Evolutionary conservation across 495 filamentous ascomycete genomes (phyloP).

Genomic region (Penicillium dipodomyicola): DNA sequence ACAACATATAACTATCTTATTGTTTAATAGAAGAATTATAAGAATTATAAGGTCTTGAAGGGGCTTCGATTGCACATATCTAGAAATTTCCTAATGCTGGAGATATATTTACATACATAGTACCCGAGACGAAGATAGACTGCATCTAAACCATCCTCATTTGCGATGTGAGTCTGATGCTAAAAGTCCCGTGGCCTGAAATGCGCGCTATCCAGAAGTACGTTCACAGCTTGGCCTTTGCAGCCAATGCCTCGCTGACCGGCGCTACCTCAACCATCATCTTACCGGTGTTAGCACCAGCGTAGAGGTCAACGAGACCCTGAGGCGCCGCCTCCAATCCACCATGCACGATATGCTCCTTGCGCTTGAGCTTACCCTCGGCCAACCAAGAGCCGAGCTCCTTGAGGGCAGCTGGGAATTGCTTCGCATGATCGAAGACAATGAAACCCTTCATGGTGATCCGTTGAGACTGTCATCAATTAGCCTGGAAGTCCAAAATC

Average conservation of each 20-base stretch:
- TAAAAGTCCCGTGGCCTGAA: neutral
- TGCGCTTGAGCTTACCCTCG: conserved; percentile 55
- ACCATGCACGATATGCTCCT: conserved; percentile 53
- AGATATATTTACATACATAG: neutral
- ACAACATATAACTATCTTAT: neutral
- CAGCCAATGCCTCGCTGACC: conserved; percentile 29
- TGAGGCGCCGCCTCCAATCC: conserved; percentile 51
- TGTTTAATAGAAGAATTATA: neutral
- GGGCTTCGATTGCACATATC: neutral
- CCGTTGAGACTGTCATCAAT: conserved; percentile 41
- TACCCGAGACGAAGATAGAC: neutral
- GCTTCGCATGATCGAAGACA: conserved; percentile 50
- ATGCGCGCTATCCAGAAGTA: neutral
- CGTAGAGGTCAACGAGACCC: conserved; percentile 49
- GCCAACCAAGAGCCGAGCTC: conserved; percentile 49
- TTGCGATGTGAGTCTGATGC: neutral
- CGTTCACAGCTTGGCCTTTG: conserved; percentile 34
- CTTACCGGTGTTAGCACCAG: conserved; percentile 53
- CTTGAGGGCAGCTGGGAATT: conserved; percentile 45
- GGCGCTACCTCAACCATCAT: conserved; percentile 50
- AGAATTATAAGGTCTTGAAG: neutral
- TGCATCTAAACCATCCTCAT: neutral
- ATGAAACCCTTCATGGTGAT: conserved; percentile 58
- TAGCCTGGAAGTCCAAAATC: conserved; percentile 15
- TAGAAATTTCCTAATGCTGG: neutral